phyloP scores from a whole-genome alignment of 257 asterid species.

The Solanum corneliomulleri region DNA sequence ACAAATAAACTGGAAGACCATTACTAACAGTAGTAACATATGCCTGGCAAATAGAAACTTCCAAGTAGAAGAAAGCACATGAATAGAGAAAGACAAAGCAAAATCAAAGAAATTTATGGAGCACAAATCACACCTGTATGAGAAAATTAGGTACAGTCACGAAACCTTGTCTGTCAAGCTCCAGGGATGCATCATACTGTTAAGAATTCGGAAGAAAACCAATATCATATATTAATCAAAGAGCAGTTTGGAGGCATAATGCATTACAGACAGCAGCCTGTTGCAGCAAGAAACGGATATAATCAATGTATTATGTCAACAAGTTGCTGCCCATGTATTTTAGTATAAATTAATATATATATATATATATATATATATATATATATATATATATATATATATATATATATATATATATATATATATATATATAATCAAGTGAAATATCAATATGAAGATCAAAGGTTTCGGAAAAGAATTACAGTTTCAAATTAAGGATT shows the following conservation, averaged over 20 bases:
- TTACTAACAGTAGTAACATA: neutral
- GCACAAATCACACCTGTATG: constrained; percentile 31
- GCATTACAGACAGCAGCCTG: neutral
- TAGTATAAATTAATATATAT: neutral
- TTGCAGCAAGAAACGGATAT: neutral
- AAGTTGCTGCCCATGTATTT: neutral
- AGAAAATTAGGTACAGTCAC: constrained; percentile 54
- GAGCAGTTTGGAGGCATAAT: neutral
- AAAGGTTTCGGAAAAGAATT: neutral
- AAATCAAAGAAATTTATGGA: neutral
- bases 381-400: neutral
- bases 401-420: neutral
- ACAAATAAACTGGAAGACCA: neutral
- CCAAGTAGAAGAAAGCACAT: neutral
- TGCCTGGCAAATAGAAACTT: neutral
- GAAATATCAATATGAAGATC: neutral
- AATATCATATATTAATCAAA: constrained; percentile 1
- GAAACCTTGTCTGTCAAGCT: constrained; percentile 71
- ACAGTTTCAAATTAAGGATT: neutral
- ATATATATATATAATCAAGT: neutral
- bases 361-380: neutral
- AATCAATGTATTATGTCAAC: neutral
- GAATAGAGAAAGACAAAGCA: neutral
- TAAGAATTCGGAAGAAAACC: constrained; percentile 8
- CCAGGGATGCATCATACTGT: constrained; percentile 73